A percentile compares a stretch with the other conserved stretches of the same genome.
Evolutionary conservation across 805 yeast species (phyloP).

Genomic region (Kodamaea lidongshanica): DNA sequence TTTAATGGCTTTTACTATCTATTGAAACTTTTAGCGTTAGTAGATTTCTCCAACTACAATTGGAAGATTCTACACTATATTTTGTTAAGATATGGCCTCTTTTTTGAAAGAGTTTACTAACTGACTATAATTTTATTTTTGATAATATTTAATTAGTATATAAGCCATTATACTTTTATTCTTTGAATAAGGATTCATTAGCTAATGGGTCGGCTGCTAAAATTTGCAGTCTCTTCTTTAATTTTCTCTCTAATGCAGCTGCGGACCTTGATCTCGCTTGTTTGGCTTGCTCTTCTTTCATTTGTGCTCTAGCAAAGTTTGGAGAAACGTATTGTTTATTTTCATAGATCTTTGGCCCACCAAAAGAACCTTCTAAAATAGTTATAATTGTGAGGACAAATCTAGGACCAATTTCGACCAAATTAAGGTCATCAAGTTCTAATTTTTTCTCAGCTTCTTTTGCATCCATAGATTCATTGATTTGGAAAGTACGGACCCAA

Average conservation of each 20-base stretch:
- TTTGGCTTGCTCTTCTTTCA: conserved; percentile 70
- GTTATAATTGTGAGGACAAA: conserved; percentile 88
- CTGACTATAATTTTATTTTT: too few species aligned
- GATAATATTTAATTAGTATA: too few species aligned
- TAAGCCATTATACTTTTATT: too few species aligned
- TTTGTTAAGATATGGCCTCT: too few species aligned
- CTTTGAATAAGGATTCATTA: conserved; percentile 65
- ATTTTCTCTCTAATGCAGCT: conserved; percentile 68
- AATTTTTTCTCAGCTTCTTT: conserved; percentile 46
- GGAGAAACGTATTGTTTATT: conserved; percentile 97
- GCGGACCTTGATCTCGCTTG: conserved; percentile 74
- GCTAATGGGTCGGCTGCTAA: conserved; percentile 77
- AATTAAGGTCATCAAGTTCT: conserved; percentile 56
- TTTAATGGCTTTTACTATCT: too few species aligned
- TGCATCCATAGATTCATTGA: conserved; percentile 57
- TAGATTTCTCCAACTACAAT: too few species aligned
- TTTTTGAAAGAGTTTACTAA: too few species aligned
- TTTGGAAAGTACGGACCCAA: conserved; percentile 95
- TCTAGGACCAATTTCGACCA: conserved; percentile 96
- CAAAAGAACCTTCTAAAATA: conserved; percentile 91
- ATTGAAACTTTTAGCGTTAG: too few species aligned
- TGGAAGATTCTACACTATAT: too few species aligned
- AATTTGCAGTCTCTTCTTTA: conserved; percentile 68
- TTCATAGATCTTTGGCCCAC: conserved; percentile 96
- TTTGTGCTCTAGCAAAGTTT: conserved; percentile 87